A percentile compares a stretch with the other conserved stretches of the same genome.
These are phyloP conservation scores for Linum usitatissimum DNA, from an alignment of 345 rosid species.

Conservation along the genomic window DNA sequence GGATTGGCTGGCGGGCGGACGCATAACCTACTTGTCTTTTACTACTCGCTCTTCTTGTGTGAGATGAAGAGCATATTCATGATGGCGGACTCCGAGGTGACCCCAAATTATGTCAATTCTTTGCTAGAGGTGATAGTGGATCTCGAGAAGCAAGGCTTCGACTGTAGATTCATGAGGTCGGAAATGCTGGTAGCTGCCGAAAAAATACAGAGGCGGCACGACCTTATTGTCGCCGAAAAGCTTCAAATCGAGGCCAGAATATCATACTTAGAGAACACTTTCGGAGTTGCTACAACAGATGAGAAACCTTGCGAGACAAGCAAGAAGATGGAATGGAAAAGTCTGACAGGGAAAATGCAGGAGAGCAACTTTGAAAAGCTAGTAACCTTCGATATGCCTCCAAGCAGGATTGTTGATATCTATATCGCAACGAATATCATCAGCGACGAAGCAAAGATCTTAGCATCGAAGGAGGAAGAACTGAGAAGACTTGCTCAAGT, in stretches of 20 bases:
- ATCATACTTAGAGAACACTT: conserved; percentile 10
- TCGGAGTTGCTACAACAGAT: conserved; percentile 6
- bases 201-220: conserved; percentile 15
- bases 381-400: no score
- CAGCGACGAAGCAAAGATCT: not conserved
- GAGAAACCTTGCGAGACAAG: conserved; percentile 2
- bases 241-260: conserved; percentile 14
- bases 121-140: conserved; percentile 14
- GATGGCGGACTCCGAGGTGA: conserved; percentile 15
- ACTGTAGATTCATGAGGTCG: conserved; percentile 24
- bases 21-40: conserved; percentile 12
- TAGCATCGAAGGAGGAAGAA: conserved; percentile 3
- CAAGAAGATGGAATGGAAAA: not conserved
- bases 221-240: conserved; percentile 16
- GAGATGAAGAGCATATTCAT: conserved; percentile 18
- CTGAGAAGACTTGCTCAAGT: not conserved
- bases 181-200: conserved; percentile 18
- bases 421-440: not conserved
- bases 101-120: conserved; percentile 17
- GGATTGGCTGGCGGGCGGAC: conserved; percentile 11
- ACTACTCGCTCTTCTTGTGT: conserved; percentile 21
- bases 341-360: not conserved
- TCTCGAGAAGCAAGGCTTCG: conserved; percentile 23
- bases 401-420: no score
- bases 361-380: no score